Percentiles rank a stretch among this genome's conserved stretches.
Conservation (phyloP, 495 filamentous ascomycete genomes). For the Geoglossum glabrum region DNA sequence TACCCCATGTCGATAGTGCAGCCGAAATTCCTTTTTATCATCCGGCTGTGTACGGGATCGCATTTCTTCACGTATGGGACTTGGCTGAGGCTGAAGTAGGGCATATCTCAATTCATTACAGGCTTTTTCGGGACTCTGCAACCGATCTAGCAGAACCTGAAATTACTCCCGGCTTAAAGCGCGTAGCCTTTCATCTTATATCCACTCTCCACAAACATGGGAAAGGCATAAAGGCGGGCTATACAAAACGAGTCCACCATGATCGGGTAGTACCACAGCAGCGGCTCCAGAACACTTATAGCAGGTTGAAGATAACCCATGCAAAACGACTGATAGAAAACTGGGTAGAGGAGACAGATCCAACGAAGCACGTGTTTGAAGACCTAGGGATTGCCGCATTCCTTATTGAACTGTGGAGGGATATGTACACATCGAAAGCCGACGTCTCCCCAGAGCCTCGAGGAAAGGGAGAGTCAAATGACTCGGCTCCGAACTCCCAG, state of each 20-base stretch:
- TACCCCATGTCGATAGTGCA: conserved; percentile 43
- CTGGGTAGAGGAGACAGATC: conserved; percentile 78
- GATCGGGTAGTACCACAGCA: conserved; percentile 58
- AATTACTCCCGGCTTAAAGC: conserved; percentile 32
- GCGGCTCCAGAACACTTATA: conserved; percentile 59
- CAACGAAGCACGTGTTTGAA: conserved; percentile 84
- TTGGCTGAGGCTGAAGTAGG: conserved; percentile 12
- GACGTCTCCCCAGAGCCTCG: background rate
- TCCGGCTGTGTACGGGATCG: conserved; percentile 49
- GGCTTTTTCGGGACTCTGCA: conserved; percentile 28
- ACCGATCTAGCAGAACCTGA: background rate
- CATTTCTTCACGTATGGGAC: conserved; percentile 46
- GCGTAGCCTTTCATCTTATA: conserved; percentile 52
- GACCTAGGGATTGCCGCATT: conserved; percentile 87
- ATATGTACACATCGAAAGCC: conserved; percentile 44
- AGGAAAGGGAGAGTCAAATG: background rate
- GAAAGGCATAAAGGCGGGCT: conserved; percentile 36
- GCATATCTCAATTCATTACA: conserved; percentile 45
- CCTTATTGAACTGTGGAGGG: conserved; percentile 74
- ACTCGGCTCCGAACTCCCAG: background rate
- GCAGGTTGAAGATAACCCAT: conserved; percentile 58
- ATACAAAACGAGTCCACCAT: conserved; percentile 54
- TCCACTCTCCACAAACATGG: conserved; percentile 59
- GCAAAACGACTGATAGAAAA: conserved; percentile 38
- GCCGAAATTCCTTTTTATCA: conserved; percentile 71